Evolutionary conservation across 1,284 basidiomycete species (phyloP).

Genomic region (Rhodotorula glutinis): DNA sequence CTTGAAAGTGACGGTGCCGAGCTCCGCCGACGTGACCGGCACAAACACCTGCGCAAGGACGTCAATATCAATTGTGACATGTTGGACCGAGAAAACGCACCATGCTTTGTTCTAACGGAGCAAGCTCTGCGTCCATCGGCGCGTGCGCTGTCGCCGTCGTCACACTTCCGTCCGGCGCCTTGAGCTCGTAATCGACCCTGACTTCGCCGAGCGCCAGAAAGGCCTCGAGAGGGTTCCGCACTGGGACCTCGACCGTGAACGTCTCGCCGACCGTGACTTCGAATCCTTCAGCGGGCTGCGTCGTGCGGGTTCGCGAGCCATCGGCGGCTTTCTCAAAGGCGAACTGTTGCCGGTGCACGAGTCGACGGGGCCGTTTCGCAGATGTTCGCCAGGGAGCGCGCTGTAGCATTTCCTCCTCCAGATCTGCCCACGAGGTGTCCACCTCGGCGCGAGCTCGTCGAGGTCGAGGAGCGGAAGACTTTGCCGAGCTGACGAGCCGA

Average conservation of each 20-base stretch:
- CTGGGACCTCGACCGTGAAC: constrained; percentile 49
- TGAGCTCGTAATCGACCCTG: constrained; percentile 21
- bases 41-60: constrained; percentile 41
- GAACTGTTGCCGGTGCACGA: constrained; percentile 12
- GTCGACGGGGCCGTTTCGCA: no score
- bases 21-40: constrained; percentile 38
- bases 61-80: background rate
- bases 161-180: background rate
- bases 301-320: no score
- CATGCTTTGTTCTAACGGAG: constrained; percentile 47
- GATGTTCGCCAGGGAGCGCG: constrained; percentile 43
- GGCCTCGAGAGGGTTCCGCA: constrained; percentile 52
- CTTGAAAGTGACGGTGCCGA: constrained; percentile 44
- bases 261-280: constrained; percentile 41
- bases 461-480: background rate
- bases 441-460: background rate
- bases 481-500: constrained; percentile 3
- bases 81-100: constrained; percentile 17
- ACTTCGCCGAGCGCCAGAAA: constrained; percentile 43
- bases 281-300: background rate
- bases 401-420: constrained; percentile 25
- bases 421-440: constrained; percentile 13
- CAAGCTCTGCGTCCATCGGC: constrained; percentile 46
- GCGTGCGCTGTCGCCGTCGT: background rate
- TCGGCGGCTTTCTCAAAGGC: no score